Percentiles rank a stretch among this genome's conserved stretches.
Evolutionary conservation across 768 basidiomycete genomes (phyloP).

Genomic region (Macrolepiota albuminosa): DNA sequence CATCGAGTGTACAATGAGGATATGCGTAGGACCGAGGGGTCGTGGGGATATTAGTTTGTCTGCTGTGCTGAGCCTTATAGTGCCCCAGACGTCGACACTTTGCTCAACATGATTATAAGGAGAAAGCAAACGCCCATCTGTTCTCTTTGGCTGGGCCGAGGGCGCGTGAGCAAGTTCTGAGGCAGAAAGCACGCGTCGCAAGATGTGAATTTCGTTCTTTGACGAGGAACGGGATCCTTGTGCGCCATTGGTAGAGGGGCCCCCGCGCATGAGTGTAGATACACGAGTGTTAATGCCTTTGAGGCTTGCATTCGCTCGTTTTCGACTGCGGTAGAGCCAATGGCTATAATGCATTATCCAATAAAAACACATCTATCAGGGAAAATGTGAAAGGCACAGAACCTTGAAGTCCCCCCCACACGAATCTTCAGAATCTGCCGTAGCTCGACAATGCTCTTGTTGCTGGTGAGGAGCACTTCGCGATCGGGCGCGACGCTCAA

Average conservation of each 20-base stretch:
- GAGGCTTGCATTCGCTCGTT: slow-evolving; percentile 18
- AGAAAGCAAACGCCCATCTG: background rate
- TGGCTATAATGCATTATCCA: slow-evolving; percentile 16
- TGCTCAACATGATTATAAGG: slow-evolving; percentile 4
- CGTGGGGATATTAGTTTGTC: slow-evolving; percentile 31
- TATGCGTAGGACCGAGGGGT: slow-evolving; percentile 31
- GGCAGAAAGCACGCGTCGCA: slow-evolving; percentile 24
- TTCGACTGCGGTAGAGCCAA: slow-evolving; percentile 27
- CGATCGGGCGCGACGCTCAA: slow-evolving; percentile 31
- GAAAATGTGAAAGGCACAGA: background rate
- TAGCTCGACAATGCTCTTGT: slow-evolving; percentile 23
- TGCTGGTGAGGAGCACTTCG: slow-evolving; percentile 23
- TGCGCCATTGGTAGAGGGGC: background rate
- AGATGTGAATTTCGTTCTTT: slow-evolving; percentile 11
- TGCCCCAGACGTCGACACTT: slow-evolving; percentile 21
- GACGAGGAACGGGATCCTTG: slow-evolving; percentile 4
- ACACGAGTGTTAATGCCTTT: slow-evolving; percentile 21
- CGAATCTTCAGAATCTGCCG: slow-evolving; percentile 27
- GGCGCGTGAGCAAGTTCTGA: slow-evolving; percentile 16
- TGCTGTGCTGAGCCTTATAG: slow-evolving; percentile 20
- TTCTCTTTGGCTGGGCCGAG: background rate
- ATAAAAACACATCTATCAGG: too few species aligned
- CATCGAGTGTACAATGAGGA: slow-evolving; percentile 22
- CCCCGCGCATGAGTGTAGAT: slow-evolving; percentile 19
- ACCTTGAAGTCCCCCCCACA: slow-evolving; percentile 17